Evolutionary conservation across 2,329 filamentous ascomycete genomes (phyloP).

Genomic region (Botrytis sinoallii): DNA sequence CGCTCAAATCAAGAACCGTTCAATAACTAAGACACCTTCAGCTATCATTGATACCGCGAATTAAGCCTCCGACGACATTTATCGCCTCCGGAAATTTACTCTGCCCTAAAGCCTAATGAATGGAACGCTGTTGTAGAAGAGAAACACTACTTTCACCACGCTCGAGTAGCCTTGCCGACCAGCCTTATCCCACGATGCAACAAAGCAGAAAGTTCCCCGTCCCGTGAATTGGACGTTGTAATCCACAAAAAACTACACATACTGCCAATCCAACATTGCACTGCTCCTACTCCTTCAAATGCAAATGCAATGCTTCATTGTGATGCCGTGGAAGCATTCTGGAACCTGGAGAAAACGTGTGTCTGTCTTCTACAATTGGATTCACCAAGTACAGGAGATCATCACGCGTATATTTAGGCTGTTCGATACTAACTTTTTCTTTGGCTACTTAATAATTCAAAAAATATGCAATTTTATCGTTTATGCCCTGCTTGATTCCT

Average conservation of each 20-base stretch:
- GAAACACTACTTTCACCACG: neutral
- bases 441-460: neutral
- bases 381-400: constrained; percentile 3
- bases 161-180: constrained; percentile 6
- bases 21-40: neutral
- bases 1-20: constrained; percentile 9
- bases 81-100: constrained; percentile 8
- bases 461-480: neutral
- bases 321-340: constrained; percentile 17
- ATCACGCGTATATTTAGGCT: constrained; percentile 10
- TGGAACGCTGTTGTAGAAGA: neutral
- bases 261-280: constrained; percentile 13
- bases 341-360: constrained; percentile 21
- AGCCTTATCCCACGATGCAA: constrained; percentile 21
- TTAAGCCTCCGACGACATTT: constrained; percentile 16
- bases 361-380: constrained; percentile 5
- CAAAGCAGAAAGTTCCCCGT: constrained; percentile 13
- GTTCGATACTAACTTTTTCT: neutral
- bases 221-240: constrained; percentile 12
- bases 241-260: constrained; percentile 1
- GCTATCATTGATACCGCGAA: constrained; percentile 1
- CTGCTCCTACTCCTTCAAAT: constrained; percentile 10
- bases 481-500: constrained; percentile 1
- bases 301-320: constrained; percentile 21
- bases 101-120: neutral